These are phyloP conservation scores for Cyathus striatus DNA, from an alignment of 768 basidiomycete genomes.

Conservation along the genomic window DNA sequence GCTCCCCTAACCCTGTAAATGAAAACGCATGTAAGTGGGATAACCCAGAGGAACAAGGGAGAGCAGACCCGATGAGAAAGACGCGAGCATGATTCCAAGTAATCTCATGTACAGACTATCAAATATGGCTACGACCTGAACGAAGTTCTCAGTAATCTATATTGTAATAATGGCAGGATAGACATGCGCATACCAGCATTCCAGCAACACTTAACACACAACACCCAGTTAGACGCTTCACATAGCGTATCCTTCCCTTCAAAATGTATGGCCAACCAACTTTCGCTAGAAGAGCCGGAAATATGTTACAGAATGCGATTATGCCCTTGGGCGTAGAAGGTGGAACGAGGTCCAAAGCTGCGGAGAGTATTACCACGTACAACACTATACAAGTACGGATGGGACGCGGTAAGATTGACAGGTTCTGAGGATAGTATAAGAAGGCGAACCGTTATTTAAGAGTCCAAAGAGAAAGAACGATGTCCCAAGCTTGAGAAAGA, in stretches of 20 bases:
- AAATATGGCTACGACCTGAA: conserved; percentile 73
- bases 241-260: conserved; percentile 82
- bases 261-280: conserved; percentile 89
- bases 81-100: conserved; percentile 74
- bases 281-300: conserved; percentile 82
- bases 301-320: conserved; percentile 93
- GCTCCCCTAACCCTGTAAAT: conserved; percentile 78
- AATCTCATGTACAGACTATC: conserved; percentile 63
- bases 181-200: conserved; percentile 66
- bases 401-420: too few species aligned
- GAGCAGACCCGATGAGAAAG: conserved; percentile 73
- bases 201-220: conserved; percentile 71
- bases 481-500: conserved; percentile 33
- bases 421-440: neutral
- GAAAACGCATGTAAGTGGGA: neutral
- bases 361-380: conserved; percentile 95
- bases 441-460: conserved; percentile 75
- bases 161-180: neutral
- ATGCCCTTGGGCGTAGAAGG: conserved; percentile 91
- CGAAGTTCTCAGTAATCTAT: neutral
- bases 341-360: conserved; percentile 91
- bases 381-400: too few species aligned
- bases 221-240: conserved; percentile 68
- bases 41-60: neutral
- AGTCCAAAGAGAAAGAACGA: conserved; percentile 93